These are phyloP conservation scores for Dittrichia graveolens DNA, from an alignment of 129 eudicot species.

Conservation along the genomic window DNA sequence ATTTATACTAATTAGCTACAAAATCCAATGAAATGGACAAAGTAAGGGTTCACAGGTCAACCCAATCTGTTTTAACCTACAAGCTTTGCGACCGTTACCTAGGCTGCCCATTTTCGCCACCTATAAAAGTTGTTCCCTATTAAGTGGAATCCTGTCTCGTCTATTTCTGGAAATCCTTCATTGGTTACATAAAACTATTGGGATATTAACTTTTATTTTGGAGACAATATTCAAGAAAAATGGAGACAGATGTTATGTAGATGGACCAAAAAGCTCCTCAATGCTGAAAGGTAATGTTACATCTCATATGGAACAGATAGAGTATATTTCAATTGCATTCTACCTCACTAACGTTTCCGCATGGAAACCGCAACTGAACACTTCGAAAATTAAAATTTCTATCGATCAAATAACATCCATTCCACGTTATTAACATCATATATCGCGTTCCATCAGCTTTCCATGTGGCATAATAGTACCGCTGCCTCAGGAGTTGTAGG, in stretches of 20 bases:
- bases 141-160: not conserved
- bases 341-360: slow-evolving; percentile 58
- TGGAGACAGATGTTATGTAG: not conserved
- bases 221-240: slow-evolving; percentile 3
- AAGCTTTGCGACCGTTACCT: not conserved
- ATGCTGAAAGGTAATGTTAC: not conserved
- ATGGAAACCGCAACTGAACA: slow-evolving; percentile 68
- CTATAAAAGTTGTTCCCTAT: not conserved
- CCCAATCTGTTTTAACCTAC: not conserved
- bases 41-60: not conserved
- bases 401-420: slow-evolving; percentile 64
- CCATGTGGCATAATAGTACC: slow-evolving; percentile 79
- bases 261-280: slow-evolving; percentile 11
- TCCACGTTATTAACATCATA: slow-evolving; percentile 63
- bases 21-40: not conserved
- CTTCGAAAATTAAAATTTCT: slow-evolving; percentile 64
- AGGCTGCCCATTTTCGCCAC: not conserved
- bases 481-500: slow-evolving; percentile 63
- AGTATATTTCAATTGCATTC: slow-evolving; percentile 7
- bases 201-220: not conserved
- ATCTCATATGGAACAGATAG: slow-evolving; percentile 3
- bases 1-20: not conserved
- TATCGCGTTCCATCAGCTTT: slow-evolving; percentile 80
- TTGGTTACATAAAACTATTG: not conserved
- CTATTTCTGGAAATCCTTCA: not conserved